phyloP scores from a whole-genome alignment of 2,329 filamentous ascomycete genomes.

The Paraphoma sp. region DNA sequence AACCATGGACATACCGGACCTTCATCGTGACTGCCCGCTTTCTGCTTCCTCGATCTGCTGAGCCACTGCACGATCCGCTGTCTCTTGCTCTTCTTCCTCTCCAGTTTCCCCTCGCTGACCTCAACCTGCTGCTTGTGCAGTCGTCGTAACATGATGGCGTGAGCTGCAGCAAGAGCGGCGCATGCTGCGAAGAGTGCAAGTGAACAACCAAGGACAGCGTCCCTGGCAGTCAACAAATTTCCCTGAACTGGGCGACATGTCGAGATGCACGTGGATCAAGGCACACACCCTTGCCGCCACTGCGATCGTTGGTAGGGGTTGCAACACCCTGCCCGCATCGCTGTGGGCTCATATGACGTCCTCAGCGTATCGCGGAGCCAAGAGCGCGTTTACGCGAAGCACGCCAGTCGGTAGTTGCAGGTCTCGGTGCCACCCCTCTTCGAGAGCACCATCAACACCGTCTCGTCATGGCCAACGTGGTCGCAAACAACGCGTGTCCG shows the following conservation, averaged over 20 bases:
- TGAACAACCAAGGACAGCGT: conserved; percentile 19
- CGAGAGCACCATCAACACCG: conserved; percentile 6
- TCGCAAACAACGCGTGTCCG: conserved; percentile 10
- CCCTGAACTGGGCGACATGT: conserved; percentile 26
- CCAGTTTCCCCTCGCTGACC: conserved; percentile 24
- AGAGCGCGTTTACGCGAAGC: conserved; percentile 19
- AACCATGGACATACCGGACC: conserved; percentile 24
- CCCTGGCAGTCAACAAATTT: conserved; percentile 32
- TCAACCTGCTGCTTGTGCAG: conserved; percentile 29
- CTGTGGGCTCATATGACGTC: conserved; percentile 15
- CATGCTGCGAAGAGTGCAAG: conserved; percentile 30
- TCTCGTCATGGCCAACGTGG: conserved; percentile 1
- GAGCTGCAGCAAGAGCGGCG: conserved; percentile 15
- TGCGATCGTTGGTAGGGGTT: conserved; percentile 24
- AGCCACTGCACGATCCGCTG: conserved; percentile 42
- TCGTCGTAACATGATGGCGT: conserved; percentile 38
- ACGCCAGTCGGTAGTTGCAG: conserved; percentile 28
- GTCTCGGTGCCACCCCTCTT: conserved; percentile 9
- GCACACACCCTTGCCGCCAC: conserved; percentile 30
- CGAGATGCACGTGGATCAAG: conserved; percentile 35
- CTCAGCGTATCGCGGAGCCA: conserved; percentile 22
- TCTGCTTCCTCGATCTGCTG: conserved; percentile 30
- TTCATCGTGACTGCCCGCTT: conserved; percentile 19
- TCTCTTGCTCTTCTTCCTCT: conserved; percentile 37
- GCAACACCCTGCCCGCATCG: conserved; percentile 35